A percentile compares a stretch with the other conserved stretches of the same genome.
phyloP scores from a whole-genome alignment of 2,329 filamentous ascomycete species.

The Penicillium italicum region DNA sequence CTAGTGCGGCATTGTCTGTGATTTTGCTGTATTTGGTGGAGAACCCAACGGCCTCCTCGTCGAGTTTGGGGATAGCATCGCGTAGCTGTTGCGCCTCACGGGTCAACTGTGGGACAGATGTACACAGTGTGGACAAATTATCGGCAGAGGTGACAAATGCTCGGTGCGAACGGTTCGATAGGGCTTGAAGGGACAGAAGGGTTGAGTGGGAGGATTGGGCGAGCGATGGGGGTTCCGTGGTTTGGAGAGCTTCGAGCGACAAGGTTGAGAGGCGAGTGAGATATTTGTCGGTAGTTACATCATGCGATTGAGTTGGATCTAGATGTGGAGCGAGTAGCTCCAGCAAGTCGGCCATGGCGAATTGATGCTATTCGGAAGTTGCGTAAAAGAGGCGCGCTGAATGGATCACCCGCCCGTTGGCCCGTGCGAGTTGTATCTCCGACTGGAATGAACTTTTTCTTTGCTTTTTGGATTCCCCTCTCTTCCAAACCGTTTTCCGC shows the following conservation, averaged over 20 bases:
- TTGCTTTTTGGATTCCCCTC: neutral
- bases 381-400: conserved; percentile 14
- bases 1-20: conserved; percentile 65
- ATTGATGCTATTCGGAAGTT: conserved; percentile 8
- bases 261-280: conserved; percentile 74
- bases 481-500: neutral
- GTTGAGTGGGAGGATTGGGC: conserved; percentile 75
- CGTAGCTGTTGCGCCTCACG: conserved; percentile 64
- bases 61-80: conserved; percentile 71
- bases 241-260: conserved; percentile 66
- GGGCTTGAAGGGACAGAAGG: conserved; percentile 75
- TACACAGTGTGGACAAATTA: conserved; percentile 68
- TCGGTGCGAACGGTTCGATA: conserved; percentile 86
- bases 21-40: conserved; percentile 77
- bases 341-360: conserved; percentile 66
- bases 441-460: conserved; percentile 18
- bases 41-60: conserved; percentile 74
- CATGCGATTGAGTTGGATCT: conserved; percentile 37
- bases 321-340: conserved; percentile 67
- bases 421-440: conserved; percentile 28
- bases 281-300: conserved; percentile 55
- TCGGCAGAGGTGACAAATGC: conserved; percentile 76
- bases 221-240: conserved; percentile 74
- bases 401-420: conserved; percentile 22
- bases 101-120: conserved; percentile 68